Evolutionary conservation across 352 stramenopile species (phyloP), one percentile per base, ranked within the genome.

Genomic region (Saprolegnia parasitica): DNA sequence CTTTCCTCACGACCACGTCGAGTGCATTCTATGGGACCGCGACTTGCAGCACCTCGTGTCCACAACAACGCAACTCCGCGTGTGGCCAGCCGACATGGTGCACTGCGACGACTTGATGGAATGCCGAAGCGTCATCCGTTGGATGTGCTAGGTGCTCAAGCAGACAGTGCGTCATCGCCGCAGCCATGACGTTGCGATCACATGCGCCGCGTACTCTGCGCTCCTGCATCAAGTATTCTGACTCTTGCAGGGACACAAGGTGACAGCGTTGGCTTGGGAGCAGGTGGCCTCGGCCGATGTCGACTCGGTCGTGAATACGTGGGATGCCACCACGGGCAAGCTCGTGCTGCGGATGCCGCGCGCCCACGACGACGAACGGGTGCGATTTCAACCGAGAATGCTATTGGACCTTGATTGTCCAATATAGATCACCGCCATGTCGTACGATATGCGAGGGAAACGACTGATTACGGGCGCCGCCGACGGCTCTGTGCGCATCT

Each of bases 291-390:
- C 58, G 10, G 58, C 37, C 5, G 58, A 66, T 29, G 58, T 39
- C 5, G 10, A 55, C n/a, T 66, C 58, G 20, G 15, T 21, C 6
- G 49, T 66, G 47, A 35, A 66, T 24, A 66, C 58, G 39, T 66
- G 58, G 58, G 58, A 66, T 55, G 40, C 16, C n/a, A 10, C n/a
- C 40, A 66, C 58, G 16, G 58, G 58, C 20, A 39, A 52, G 21
- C 58, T 66, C 23, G 40, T 66, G 37, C 47, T 66, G 37, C 58
- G 58, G 10, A 66, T 66, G 24, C 58, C 58, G 5, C 16, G 58
- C 9, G 58, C 58, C 10, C 58, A 66, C 54, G 58, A 39, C 16
- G 15, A 35, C 5, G 40, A 66, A 11, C 18, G 49, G 21, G 58
- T 66, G 32, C 39, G 18, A 5, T 23, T 26, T 23, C 55, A 24